phyloP scores from a whole-genome alignment of 306 rosid species.

The Quillaja saponaria region DNA sequence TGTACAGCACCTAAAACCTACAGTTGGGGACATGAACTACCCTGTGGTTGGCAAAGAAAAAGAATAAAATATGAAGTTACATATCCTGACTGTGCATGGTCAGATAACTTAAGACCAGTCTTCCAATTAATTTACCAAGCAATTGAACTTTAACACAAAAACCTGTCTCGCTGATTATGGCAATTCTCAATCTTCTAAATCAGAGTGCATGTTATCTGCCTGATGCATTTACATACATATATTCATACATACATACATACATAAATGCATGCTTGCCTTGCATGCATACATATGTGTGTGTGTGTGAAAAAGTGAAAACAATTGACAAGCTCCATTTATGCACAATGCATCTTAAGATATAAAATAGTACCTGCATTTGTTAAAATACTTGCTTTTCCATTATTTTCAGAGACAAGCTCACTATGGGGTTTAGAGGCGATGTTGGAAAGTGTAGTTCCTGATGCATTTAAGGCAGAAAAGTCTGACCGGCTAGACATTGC shows the following conservation, averaged over 20 bases:
- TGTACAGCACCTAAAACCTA: slow-evolving; percentile 6
- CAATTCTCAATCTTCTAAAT: not conserved
- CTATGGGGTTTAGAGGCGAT: slow-evolving; percentile 45
- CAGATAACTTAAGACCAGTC: not conserved
- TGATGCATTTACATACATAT: no score
- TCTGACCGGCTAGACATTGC: slow-evolving; percentile 61
- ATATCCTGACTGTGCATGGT: slow-evolving; percentile 1
- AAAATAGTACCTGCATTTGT: slow-evolving; percentile 48
- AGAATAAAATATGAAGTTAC: not conserved
- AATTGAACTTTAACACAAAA: slow-evolving; percentile 17
- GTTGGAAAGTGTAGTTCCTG: slow-evolving; percentile 69
- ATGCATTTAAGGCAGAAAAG: slow-evolving; percentile 58
- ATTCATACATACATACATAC: no score
- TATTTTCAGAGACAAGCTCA: slow-evolving; percentile 53
- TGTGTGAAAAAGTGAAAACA: slow-evolving; percentile 1
- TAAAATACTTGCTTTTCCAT: slow-evolving; percentile 46
- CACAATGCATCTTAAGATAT: slow-evolving; percentile 1
- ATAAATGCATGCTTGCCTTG: no score
- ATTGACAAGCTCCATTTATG: slow-evolving; percentile 15
- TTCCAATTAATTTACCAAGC: slow-evolving; percentile 1
- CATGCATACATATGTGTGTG: slow-evolving; percentile 5
- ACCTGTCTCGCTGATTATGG: not conserved
- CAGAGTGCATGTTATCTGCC: not conserved
- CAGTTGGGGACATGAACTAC: not conserved
- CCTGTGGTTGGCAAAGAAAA: not conserved